Evolutionary conservation across 73 alveolate genomes (phyloP), one percentile per base, ranked within the genome.

Genomic region (Symbiodinium pilosum): DNA sequence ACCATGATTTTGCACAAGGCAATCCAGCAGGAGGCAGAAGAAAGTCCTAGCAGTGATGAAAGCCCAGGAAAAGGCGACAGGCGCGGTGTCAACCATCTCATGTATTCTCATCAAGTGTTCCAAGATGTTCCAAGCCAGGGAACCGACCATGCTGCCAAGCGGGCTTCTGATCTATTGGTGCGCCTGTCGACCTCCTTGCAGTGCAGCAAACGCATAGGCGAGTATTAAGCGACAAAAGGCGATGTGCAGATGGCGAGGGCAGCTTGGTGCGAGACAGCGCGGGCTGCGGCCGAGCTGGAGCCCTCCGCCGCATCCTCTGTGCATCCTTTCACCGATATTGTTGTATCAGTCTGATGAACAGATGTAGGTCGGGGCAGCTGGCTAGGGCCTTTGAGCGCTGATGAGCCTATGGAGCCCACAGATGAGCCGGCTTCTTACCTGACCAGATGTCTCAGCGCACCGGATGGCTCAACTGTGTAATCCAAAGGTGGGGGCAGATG

Each of bases 31-130:
- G 97, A 91, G 51, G 97, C 97, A 1, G 97, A 91, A 56, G 97
- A 91, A 20, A 91, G 97, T 40, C 97, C 97, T 18, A 91, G 97
- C 88, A 91, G 97, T 36, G 97, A 91, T 43, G 97, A 91, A 83
- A 91, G 97, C 51, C 97, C 97, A 16, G 59, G 97, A 32, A 87
- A 47, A 39, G 87, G 39, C 47, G 97, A 91, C 81, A 91, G 97
- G 88, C 88, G 21, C 36, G 26, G n/a, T n/a, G n/a, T n/a, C n/a
- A n/a, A n/a, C n/a, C n/a, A n/a, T n/a, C n/a, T 52, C 69, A 52
- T 12, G 86, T 69, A n/a, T n/a, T n/a, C n/a, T 14, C 39, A 69
- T 34, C 34, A 40, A 32, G 40, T 69, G 34, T 69, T 69, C 2
- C 39, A n/a, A n/a, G n/a, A n/a, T n/a, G n/a, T 34, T 69, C 18